phyloP scores from a whole-genome alignment of 306 rosid species.

The Cercis canadensis region DNA sequence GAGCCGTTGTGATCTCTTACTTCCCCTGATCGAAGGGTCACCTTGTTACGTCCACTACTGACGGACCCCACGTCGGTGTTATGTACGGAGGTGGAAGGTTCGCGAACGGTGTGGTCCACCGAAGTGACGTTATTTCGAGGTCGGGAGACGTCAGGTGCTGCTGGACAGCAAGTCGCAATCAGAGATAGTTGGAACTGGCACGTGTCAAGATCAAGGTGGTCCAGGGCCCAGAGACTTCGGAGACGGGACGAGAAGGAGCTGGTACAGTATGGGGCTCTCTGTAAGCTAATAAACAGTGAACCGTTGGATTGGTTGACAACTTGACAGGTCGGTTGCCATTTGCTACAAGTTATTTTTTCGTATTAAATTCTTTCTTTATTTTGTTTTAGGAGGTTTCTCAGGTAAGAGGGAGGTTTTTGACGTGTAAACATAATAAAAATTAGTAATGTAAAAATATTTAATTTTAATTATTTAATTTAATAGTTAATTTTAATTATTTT shows the following conservation, averaged over 20 bases:
- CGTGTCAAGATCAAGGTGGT: conserved; percentile 53
- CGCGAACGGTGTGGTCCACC: conserved; percentile 11
- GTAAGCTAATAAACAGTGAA: too few relatives aligned
- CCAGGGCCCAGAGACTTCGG: conserved; percentile 44
- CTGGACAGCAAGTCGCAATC: conserved; percentile 13
- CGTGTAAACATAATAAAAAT: too few relatives aligned
- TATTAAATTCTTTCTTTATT: too few relatives aligned
- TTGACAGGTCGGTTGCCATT: too few relatives aligned
- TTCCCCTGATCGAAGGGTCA: conserved; percentile 12
- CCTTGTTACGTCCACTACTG: background rate
- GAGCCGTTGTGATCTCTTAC: conserved; percentile 12
- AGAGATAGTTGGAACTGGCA: conserved; percentile 15
- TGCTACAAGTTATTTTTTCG: too few relatives aligned
- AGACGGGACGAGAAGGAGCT: conserved; percentile 37
- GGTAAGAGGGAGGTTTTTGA: too few relatives aligned
- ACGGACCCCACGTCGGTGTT: conserved; percentile 29
- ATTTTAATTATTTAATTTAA: too few relatives aligned
- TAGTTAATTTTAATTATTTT: too few relatives aligned
- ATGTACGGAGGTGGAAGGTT: conserved; percentile 36
- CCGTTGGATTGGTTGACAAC: too few relatives aligned
- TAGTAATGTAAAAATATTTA: too few relatives aligned
- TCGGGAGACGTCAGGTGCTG: background rate
- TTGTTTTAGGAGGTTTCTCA: too few relatives aligned
- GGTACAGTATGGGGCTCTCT: too few relatives aligned
- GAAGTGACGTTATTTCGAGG: background rate